A percentile compares a stretch with the other conserved stretches of the same genome.
These are phyloP conservation scores for Dactylonectria estremocensis DNA, from an alignment of 2,329 filamentous ascomycete genomes.

Conservation along the genomic window DNA sequence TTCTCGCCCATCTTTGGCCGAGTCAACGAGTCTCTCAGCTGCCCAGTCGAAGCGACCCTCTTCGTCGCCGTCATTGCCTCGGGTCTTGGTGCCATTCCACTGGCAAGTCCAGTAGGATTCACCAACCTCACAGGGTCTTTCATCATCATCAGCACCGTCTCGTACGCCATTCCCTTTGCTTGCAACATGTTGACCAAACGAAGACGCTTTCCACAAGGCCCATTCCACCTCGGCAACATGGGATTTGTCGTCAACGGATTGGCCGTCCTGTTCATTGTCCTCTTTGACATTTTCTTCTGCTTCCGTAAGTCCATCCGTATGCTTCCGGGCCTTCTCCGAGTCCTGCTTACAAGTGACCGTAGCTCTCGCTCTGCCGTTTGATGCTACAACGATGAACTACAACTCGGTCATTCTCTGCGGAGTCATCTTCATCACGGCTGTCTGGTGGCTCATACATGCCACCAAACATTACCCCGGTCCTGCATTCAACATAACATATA, in stretches of 20 bases:
- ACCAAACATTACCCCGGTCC: constrained; percentile 41
- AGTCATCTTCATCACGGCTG: constrained; percentile 31
- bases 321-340: not conserved
- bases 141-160: constrained; percentile 47
- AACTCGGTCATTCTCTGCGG: constrained; percentile 44
- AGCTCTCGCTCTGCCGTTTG: constrained; percentile 44
- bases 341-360: constrained; percentile 18
- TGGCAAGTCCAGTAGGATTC: constrained; percentile 45
- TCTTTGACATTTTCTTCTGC: constrained; percentile 48
- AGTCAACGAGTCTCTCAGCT: constrained; percentile 38
- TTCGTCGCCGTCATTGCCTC: constrained; percentile 45
- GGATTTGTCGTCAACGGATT: constrained; percentile 38
- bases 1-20: constrained; percentile 37
- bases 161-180: constrained; percentile 43
- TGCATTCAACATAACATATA: constrained; percentile 25
- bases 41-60: constrained; percentile 42
- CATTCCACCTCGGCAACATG: constrained; percentile 33
- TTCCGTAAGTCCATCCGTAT: constrained; percentile 46
- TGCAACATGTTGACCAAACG: constrained; percentile 39
- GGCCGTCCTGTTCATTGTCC: constrained; percentile 34
- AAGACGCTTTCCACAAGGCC: constrained; percentile 32
- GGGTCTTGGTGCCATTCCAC: constrained; percentile 44
- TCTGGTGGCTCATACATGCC: constrained; percentile 44
- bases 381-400: constrained; percentile 46
- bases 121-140: constrained; percentile 47